Percentiles rank a stretch among this genome's conserved stretches.
Evolutionary conservation across 352 stramenopile genomes (phyloP).

Genomic region (Elongisporangium undulatum): DNA sequence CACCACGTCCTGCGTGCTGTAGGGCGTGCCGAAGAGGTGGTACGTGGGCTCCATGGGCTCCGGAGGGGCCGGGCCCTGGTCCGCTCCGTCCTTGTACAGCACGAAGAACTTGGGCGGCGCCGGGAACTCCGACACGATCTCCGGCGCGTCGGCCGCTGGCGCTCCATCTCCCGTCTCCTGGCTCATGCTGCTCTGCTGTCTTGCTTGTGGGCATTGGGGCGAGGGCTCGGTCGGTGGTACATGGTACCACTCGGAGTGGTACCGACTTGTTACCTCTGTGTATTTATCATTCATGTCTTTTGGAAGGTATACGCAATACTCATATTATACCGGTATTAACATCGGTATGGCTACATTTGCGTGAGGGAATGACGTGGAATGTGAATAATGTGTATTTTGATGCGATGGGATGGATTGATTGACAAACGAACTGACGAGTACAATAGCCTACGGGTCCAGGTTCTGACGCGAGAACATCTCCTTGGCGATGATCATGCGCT

Average conservation of each 20-base stretch:
- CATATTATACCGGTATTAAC: background rate
- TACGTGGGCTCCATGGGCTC: conserved; percentile 76
- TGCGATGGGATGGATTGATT: background rate
- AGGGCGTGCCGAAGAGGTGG: conserved; percentile 84
- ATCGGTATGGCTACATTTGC: background rate
- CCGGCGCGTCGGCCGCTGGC: conserved; percentile 33
- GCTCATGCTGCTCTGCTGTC: conserved; percentile 12
- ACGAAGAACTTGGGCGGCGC: conserved; percentile 74
- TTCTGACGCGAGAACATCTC: conserved; percentile 73
- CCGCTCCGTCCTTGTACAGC: conserved; percentile 56
- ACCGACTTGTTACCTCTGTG: background rate
- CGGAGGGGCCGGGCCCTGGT: conserved; percentile 48
- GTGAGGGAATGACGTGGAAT: background rate
- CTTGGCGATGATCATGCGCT: conserved; percentile 89
- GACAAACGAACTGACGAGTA: background rate
- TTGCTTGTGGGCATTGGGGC: no score
- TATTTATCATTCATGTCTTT: background rate
- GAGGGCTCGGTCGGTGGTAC: background rate
- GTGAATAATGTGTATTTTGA: no score
- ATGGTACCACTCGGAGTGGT: background rate
- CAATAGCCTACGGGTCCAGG: conserved; percentile 49
- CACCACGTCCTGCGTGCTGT: conserved; percentile 77
- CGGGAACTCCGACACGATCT: conserved; percentile 85
- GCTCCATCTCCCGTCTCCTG: conserved; percentile 7
- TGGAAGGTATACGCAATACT: background rate